These are phyloP conservation scores for Zymoseptoria tritici DNA, from an alignment of 2,329 filamentous ascomycete genomes.

Conservation along the genomic window DNA sequence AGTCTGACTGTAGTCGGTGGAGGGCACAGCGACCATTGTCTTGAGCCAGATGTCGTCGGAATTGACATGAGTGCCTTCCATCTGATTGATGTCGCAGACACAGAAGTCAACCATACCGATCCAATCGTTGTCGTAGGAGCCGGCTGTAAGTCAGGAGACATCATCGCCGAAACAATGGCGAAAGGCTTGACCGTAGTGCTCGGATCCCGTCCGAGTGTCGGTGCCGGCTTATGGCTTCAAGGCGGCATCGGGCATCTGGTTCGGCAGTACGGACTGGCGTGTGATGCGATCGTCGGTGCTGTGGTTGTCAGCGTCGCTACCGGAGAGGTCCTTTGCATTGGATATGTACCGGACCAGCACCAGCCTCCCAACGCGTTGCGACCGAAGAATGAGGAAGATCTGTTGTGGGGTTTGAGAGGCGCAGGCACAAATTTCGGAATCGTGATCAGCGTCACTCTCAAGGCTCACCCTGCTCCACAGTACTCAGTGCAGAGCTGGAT, in stretches of 20 bases:
- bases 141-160: slow-evolving; percentile 52
- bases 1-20: slow-evolving; percentile 41
- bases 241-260: slow-evolving; percentile 57
- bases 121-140: slow-evolving; percentile 45
- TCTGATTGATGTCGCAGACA: slow-evolving; percentile 38
- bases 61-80: slow-evolving; percentile 54
- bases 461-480: slow-evolving; percentile 36
- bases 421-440: slow-evolving; percentile 55
- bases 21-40: slow-evolving; percentile 54
- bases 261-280: slow-evolving; percentile 50
- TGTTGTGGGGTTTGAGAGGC: slow-evolving; percentile 53
- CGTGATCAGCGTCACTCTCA: slow-evolving; percentile 48
- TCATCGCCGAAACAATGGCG: slow-evolving; percentile 42
- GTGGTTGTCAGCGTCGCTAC: slow-evolving; percentile 48
- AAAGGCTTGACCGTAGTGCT: slow-evolving; percentile 50
- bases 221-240: slow-evolving; percentile 56
- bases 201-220: slow-evolving; percentile 56
- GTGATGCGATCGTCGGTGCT: slow-evolving; percentile 54
- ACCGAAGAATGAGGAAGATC: slow-evolving; percentile 43
- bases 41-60: slow-evolving; percentile 45
- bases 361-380: slow-evolving; percentile 36
- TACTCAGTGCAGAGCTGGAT: slow-evolving; percentile 32
- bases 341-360: slow-evolving; percentile 43
- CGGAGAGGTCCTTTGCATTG: slow-evolving; percentile 44
- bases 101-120: slow-evolving; percentile 1